These are phyloP conservation scores for Sequoia sempervirens DNA, from an alignment of 75 land plant genomes.

Conservation along the genomic window DNA sequence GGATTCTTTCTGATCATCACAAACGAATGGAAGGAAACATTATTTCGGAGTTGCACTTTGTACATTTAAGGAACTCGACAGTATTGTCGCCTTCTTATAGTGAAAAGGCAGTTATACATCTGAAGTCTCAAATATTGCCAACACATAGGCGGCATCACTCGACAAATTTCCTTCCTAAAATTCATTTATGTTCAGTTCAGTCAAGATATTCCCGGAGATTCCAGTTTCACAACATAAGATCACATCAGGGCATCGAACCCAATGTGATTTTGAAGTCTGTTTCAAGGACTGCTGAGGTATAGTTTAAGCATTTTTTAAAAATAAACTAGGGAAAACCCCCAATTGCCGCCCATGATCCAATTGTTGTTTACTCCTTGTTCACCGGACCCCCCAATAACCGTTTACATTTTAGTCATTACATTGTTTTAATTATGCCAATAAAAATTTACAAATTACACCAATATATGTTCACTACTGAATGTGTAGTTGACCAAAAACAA, in stretches of 20 bases:
- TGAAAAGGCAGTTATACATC: neutral
- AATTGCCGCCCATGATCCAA: no score
- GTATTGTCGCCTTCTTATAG: neutral
- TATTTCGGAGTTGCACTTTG: neutral
- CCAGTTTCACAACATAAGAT: neutral
- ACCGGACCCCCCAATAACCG: no score
- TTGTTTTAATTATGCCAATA: no score
- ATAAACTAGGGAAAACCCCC: no score
- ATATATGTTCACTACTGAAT: no score
- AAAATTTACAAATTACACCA: no score
- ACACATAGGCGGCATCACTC: neutral
- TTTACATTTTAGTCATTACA: no score
- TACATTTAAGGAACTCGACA: neutral
- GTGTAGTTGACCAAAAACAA: no score
- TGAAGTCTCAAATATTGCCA: neutral
- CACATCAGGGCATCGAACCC: neutral
- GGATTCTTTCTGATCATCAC: no score
- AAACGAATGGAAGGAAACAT: neutral
- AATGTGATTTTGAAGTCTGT: conserved; percentile 2
- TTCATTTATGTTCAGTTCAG: neutral
- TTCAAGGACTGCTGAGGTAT: conserved; percentile 1
- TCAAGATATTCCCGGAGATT: neutral
- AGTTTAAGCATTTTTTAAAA: neutral
- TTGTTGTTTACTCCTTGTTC: no score
- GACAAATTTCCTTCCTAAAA: neutral